Base-by-base conservation (phyloP, 345 rosid genomes). In the Viola odorata region DNA sequence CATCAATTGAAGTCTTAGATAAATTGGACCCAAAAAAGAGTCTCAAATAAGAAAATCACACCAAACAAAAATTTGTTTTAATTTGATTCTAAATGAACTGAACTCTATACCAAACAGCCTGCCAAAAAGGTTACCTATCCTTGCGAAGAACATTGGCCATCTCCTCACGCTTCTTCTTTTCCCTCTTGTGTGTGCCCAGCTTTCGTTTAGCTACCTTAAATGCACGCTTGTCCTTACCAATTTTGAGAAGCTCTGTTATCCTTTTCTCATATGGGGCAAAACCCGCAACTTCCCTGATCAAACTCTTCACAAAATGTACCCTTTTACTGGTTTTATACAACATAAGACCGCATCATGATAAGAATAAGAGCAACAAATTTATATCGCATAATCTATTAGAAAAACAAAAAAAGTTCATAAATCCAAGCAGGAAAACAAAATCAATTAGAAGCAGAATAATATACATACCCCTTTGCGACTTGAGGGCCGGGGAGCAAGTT, bases 161-260 rank as follows among this genome's bases (percentile, higher is more conserved):
- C 82, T 90, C 97, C 76, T 87, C 97, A 41, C 97, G 73, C 92
- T 90, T 90, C 78, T 75, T 77, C 85, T 90, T 90, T 40, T 91
- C 97, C 68, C 95, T 85, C 80, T 89, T 89, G 89, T 89, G 95
- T 13, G 96, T 86, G 44, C 96, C 96, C 63, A 89, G 45, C 86
- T 89, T 89, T 69, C 91, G 73, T 71, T 87, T 89, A 12, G 96
- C 94, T 12, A 89, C 91, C 79, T 87, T 90, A 8, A 87, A 73
- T 23, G 32, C 32, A 23, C 32, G 32, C 32, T 23, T 23, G 32
- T 23, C 32, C 32, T 23, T 23, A 23, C 91, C 96, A 0, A 90
- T 92, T 69, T 90, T 87, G 15, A 87, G 72, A 69, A 90, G 96
- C 84, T 90, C 97, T 36, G 85, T 82, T 56, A 90, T 87, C 17